A percentile compares a stretch with the other conserved stretches of the same genome.
phyloP scores from a whole-genome alignment of 768 basidiomycete species.

The Lactarius pseudohatsudake region DNA sequence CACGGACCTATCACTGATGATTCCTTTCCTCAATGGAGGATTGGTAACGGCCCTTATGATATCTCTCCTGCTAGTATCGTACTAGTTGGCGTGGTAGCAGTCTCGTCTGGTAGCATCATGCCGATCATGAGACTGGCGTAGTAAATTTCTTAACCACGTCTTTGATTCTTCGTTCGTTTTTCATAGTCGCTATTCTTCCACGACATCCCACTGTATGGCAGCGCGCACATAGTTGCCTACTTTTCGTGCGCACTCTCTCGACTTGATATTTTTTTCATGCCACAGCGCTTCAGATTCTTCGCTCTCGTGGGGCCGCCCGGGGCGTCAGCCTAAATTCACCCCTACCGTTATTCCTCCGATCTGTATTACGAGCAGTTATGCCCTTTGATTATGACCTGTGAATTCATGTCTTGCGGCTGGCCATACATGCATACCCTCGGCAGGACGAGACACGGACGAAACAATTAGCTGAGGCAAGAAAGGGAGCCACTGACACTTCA shows the following conservation, averaged over 20 bases:
- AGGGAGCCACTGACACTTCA: too few relatives aligned
- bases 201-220: not conserved
- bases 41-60: constrained; percentile 12
- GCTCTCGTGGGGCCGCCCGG: not conserved
- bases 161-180: too few relatives aligned
- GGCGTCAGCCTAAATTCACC: too few relatives aligned
- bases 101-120: constrained; percentile 23
- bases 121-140: constrained; percentile 19
- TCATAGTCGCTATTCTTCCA: not conserved
- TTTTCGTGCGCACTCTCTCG: not conserved
- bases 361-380: not conserved
- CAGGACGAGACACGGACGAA: too few relatives aligned
- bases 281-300: not conserved
- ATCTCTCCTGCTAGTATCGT: constrained; percentile 18
- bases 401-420: not conserved
- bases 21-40: constrained; percentile 14
- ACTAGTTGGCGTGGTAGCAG: constrained; percentile 24
- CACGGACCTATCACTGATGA: constrained; percentile 5
- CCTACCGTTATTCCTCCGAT: not conserved
- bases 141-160: not conserved
- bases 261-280: not conserved
- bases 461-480: too few relatives aligned
- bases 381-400: not conserved
- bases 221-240: not conserved
- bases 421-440: too few relatives aligned